Evolutionary conservation across 805 yeast genomes (phyloP), one percentile per base, ranked within the genome.

Genomic region (Wickerhamiella sorbophila): DNA sequence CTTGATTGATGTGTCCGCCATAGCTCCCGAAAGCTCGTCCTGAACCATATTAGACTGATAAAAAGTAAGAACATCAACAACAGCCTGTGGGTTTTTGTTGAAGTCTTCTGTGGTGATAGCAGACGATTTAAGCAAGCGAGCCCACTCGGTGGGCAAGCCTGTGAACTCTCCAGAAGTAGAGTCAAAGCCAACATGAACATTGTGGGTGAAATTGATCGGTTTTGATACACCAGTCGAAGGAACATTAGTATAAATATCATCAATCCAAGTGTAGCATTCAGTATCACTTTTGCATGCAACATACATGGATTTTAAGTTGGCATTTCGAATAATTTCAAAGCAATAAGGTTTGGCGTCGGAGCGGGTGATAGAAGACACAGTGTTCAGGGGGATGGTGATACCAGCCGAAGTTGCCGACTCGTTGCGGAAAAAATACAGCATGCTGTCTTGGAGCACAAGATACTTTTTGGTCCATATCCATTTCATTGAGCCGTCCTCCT

Each of bases 81-180:
- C 94, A 1, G 95, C 95, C 59, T 84, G 87, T 1, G 96, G 95
- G 60, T 91, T 84, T 47, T 79, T 82, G 56, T 79, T 78, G 62
- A 85, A 94, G 54, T 91, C 98, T 48, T 74, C 80, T 48, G 73
- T 76, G 4, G 95, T 75, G 45, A 91, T 86, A 41, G 95, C 95
- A 53, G 86, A 80, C 1, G 91, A 82, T 10, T 79, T 71, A 41
- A 91, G 67, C 29, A 87, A 66, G 47, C 74, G 72, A 48, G 85
- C 85, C 98, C 98, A 91, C 54, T 85, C 94, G 22, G 74, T 78
- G 0, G 98, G 98, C 34, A 91, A 65, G 2, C 96, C 97, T 1
- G 91, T 84, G 58, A 80, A 88, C 35, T 82, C 80, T 10, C 95
- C 95, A 17, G 85, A 73, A 48, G 72, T 74, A 4, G 77, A 70